Base-by-base conservation (phyloP, 176 grass and related monocot genomes). In the Cenchrus americanus region DNA sequence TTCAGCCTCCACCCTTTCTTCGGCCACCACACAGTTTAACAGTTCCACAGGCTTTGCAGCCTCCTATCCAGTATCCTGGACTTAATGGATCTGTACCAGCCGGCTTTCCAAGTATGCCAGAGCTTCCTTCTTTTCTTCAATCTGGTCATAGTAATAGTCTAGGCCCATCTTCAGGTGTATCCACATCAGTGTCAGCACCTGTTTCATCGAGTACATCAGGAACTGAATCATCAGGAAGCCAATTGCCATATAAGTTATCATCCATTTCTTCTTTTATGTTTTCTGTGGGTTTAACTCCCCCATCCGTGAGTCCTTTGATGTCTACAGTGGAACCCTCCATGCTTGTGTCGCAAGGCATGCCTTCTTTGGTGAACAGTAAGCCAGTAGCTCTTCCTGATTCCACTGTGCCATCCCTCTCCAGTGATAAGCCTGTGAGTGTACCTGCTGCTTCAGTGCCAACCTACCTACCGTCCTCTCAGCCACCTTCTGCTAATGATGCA, bases 51-150 rank as follows among this genome's bases (percentile, higher is more conserved):
- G 69, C 80, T 41, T 66, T 93, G 61, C 88, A 91, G 68, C 83
- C 86, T 63, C 83, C 81, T 80, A 6, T 89, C 30, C 84, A 89
- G 74, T 94, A 94, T 80, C 89, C 91, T 78, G 79, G 86, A 53
- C 60, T 91, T 22, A 92, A 90, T 81, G 57, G 85, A 46, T 77
- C 84, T 23, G 89, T 92, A 57, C 92, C 82, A 62, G 42, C 78
- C 84, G 72, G 88, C 42, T 84, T 91, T 89, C 96, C 89, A 77
- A 89, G 66, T 90, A 84, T 95, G 67, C 91, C 91, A 1, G 85
- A 95, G 73, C 79, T 98, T 69, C 83, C 92, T 89, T 88, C 80
- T 63, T 95, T 93, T 68, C 40, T 84, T 50, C 90, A 93, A 79
- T 87, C 88, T 69, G 77, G 80, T 27, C 86, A 50, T 69, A 85